Conservation (phyloP, 108 stramenopile genomes). For the Discostella stelligeroides region DNA sequence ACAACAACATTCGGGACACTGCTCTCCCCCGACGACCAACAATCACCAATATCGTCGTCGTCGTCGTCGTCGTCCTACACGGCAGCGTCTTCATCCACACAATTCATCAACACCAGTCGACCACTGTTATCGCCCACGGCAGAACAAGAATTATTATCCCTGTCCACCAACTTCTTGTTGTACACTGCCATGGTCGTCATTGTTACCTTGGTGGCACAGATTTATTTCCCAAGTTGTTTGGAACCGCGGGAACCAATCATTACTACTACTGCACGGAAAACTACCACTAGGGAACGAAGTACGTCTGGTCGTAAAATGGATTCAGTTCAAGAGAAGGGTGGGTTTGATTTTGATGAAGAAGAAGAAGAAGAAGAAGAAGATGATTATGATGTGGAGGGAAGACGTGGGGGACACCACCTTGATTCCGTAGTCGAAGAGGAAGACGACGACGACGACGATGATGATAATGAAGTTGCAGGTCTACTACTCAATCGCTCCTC, state of each 20-base stretch:
- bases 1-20: not conserved
- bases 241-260: constrained; percentile 39
- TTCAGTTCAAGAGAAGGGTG: constrained; percentile 38
- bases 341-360: constrained; percentile 41
- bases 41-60: too few relatives aligned
- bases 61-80: too few relatives aligned
- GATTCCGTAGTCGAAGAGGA: constrained; percentile 16
- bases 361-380: constrained; percentile 27
- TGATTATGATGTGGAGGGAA: constrained; percentile 13
- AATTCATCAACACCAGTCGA: constrained; percentile 23
- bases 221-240: constrained; percentile 77
- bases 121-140: constrained; percentile 81
- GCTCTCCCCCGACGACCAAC: constrained; percentile 4
- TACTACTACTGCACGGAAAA: too few relatives aligned
- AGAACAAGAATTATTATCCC: constrained; percentile 79
- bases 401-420: not conserved
- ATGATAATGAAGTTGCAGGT: constrained; percentile 42
- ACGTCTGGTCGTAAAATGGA: too few relatives aligned
- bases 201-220: constrained; percentile 78
- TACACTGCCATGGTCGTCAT: constrained; percentile 91
- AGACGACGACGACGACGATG: constrained; percentile 44
- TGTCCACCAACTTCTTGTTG: constrained; percentile 89
- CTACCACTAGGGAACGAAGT: too few relatives aligned
- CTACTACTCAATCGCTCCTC: not conserved
- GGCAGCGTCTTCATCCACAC: not conserved